Evolutionary conservation across 768 basidiomycete genomes (phyloP).

Genomic region (Cystobasidium onofrii): DNA sequence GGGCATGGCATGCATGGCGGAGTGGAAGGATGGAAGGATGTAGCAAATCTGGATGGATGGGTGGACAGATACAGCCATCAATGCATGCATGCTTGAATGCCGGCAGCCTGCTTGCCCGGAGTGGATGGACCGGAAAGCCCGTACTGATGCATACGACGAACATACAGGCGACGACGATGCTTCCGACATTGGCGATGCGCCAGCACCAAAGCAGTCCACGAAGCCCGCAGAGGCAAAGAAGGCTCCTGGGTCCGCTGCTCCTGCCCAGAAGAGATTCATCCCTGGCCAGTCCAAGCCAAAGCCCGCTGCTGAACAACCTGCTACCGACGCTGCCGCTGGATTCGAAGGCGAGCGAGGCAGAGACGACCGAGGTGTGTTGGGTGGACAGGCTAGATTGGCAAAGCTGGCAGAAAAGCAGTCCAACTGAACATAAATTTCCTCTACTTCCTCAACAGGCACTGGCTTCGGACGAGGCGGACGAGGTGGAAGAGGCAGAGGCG

Average conservation of each 20-base stretch:
- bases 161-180: conserved; percentile 17
- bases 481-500: conserved; percentile 23
- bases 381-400: background rate
- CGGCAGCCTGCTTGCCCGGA: no score
- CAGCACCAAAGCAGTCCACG: conserved; percentile 20
- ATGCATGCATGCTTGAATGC: no score
- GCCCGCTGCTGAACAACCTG: background rate
- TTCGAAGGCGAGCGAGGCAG: conserved; percentile 28
- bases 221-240: conserved; percentile 14
- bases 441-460: conserved; percentile 18
- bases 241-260: conserved; percentile 15
- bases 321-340: background rate
- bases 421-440: no score
- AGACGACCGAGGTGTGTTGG: conserved; percentile 13
- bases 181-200: conserved; percentile 5
- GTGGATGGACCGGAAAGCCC: no score
- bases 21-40: background rate
- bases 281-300: conserved; percentile 1
- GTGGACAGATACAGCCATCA: background rate
- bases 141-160: background rate
- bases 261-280: conserved; percentile 13
- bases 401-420: no score
- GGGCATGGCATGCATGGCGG: background rate
- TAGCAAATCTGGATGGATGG: background rate
- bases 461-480: conserved; percentile 26